These are phyloP conservation scores for Melampsora americana DNA, from an alignment of 1,284 basidiomycete species.

Conservation along the genomic window DNA sequence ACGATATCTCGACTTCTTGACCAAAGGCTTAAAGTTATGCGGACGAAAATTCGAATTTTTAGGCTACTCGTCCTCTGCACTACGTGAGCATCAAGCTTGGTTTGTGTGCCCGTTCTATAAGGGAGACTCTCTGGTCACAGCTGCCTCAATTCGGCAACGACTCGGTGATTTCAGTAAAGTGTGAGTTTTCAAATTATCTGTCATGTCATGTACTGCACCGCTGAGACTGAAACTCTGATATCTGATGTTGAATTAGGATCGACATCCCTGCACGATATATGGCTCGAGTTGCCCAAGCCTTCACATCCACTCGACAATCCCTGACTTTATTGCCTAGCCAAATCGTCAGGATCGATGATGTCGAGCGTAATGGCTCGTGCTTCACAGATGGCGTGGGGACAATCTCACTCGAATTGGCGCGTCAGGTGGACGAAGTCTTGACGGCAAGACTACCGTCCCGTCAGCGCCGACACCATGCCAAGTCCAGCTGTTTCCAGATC, in stretches of 20 bases:
- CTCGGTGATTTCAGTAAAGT: conserved; percentile 47
- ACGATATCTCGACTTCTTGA: conserved; percentile 65
- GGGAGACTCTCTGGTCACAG: conserved; percentile 57
- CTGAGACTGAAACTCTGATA: neutral
- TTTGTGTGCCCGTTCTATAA: conserved; percentile 65
- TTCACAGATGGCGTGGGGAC: conserved; percentile 71
- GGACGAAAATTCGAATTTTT: conserved; percentile 69
- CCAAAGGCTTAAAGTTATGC: conserved; percentile 66
- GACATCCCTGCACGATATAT: conserved; percentile 70
- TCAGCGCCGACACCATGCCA: conserved; percentile 40
- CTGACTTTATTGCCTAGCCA: conserved; percentile 61
- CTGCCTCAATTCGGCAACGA: conserved; percentile 43
- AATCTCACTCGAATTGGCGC: conserved; percentile 63
- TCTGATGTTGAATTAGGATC: conserved; percentile 55
- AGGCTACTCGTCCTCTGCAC: conserved; percentile 68
- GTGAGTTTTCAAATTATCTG: conserved; percentile 9
- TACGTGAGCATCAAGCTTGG: conserved; percentile 73
- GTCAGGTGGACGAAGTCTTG: conserved; percentile 60
- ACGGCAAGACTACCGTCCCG: conserved; percentile 49
- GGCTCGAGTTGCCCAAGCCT: conserved; percentile 74
- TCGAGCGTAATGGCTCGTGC: conserved; percentile 56
- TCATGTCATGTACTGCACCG: neutral
- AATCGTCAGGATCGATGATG: conserved; percentile 59
- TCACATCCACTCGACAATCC: conserved; percentile 72
- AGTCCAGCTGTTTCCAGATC: conserved; percentile 62